Percentiles rank a stretch among this genome's conserved stretches.
Evolutionary conservation across 2,329 filamentous ascomycete genomes (phyloP).

Genomic region (Ascochyta fabae): DNA sequence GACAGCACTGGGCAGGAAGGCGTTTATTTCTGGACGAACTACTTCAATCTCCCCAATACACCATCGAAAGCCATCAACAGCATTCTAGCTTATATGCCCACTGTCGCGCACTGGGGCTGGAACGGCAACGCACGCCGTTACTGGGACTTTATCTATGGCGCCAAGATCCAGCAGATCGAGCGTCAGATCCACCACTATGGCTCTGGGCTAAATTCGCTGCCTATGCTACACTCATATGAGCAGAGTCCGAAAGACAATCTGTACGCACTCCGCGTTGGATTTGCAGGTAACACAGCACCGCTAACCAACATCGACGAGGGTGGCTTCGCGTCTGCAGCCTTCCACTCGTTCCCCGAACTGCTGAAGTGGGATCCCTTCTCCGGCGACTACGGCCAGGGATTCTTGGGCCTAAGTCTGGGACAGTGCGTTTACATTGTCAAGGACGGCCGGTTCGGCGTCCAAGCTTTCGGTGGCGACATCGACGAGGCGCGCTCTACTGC

Average conservation of each 20-base stretch:
- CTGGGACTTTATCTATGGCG: slow-evolving; percentile 64
- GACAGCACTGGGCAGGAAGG: slow-evolving; percentile 68
- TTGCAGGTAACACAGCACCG: slow-evolving; percentile 60
- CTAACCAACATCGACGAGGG: slow-evolving; percentile 63
- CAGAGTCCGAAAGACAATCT: slow-evolving; percentile 51
- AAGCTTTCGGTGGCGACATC: slow-evolving; percentile 58
- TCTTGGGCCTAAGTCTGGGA: slow-evolving; percentile 60
- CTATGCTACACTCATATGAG: slow-evolving; percentile 61
- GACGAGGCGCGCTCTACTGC: slow-evolving; percentile 22
- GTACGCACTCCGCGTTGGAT: slow-evolving; percentile 62
- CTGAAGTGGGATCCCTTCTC: slow-evolving; percentile 63
- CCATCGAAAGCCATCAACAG: slow-evolving; percentile 61
- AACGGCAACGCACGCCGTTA: slow-evolving; percentile 67
- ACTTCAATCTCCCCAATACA: slow-evolving; percentile 58
- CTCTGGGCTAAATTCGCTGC: slow-evolving; percentile 63
- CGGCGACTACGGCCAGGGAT: slow-evolving; percentile 64
- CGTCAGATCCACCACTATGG: slow-evolving; percentile 67
- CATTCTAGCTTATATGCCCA: slow-evolving; percentile 64
- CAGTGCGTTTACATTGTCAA: slow-evolving; percentile 59
- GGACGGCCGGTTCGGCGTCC: slow-evolving; percentile 54
- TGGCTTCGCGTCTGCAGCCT: slow-evolving; percentile 62
- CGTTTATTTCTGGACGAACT: slow-evolving; percentile 65
- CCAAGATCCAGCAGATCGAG: slow-evolving; percentile 52
- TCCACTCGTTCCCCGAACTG: slow-evolving; percentile 64
- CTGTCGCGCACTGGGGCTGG: slow-evolving; percentile 67